These are phyloP conservation scores for Cyberlindnera veronae DNA, from an alignment of 805 yeast species.

Conservation along the genomic window DNA sequence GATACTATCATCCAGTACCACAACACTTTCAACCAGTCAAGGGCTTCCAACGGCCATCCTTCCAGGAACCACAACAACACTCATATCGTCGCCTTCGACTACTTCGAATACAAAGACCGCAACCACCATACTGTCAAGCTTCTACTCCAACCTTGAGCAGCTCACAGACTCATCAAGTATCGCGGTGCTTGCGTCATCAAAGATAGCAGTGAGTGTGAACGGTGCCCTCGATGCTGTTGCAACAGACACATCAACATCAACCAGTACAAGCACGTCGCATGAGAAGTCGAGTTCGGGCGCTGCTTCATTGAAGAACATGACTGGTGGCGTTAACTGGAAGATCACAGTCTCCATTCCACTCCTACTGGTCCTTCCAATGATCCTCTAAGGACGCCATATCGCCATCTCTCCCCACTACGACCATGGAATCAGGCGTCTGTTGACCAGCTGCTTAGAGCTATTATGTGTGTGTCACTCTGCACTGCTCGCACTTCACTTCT, in stretches of 20 bases:
- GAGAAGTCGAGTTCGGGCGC: slow-evolving; percentile 12
- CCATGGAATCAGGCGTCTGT: too few relatives aligned
- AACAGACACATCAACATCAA: slow-evolving; percentile 2
- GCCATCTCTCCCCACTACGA: too few relatives aligned
- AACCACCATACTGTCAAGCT: slow-evolving; percentile 13
- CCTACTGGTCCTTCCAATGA: slow-evolving; percentile 10
- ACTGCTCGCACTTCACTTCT: too few relatives aligned
- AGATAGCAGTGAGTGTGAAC: slow-evolving; percentile 1
- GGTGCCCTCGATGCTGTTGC: neutral
- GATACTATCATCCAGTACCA: slow-evolving; percentile 5
- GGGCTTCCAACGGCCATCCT: slow-evolving; percentile 3
- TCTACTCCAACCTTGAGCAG: slow-evolving; percentile 20
- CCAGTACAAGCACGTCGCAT: slow-evolving; percentile 2
- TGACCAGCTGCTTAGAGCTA: too few relatives aligned
- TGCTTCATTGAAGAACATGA: neutral
- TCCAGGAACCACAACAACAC: neutral
- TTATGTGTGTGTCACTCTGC: too few relatives aligned
- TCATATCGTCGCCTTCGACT: neutral
- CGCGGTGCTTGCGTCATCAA: slow-evolving; percentile 11
- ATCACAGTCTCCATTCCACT: slow-evolving; percentile 11
- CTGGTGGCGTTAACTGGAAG: slow-evolving; percentile 11
- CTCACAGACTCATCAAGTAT: slow-evolving; percentile 21
- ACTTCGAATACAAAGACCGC: too few relatives aligned
- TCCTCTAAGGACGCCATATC: slow-evolving; percentile 5
- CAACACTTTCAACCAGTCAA: neutral